These are phyloP conservation scores for Alternaria arborescens DNA, from an alignment of 2,329 filamentous ascomycete species.

Conservation along the genomic window DNA sequence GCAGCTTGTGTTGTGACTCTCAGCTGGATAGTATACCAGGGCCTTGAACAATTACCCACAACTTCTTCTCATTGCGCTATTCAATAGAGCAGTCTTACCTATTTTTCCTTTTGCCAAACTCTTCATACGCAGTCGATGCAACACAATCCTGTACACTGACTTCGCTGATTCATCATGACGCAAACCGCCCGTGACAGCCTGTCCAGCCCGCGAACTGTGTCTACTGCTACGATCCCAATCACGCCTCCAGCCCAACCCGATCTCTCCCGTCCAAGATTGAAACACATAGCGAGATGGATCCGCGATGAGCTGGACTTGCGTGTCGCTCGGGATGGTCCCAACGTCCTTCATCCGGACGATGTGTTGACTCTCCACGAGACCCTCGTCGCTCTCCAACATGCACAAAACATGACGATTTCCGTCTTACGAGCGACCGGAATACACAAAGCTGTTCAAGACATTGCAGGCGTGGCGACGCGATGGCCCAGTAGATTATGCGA, in stretches of 20 bases:
- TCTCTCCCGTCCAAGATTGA: constrained; percentile 45
- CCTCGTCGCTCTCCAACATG: constrained; percentile 38
- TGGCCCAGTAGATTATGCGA: constrained; percentile 58
- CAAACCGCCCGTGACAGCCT: not conserved
- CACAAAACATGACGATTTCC: constrained; percentile 39
- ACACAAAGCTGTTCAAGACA: constrained; percentile 55
- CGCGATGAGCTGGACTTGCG: constrained; percentile 58
- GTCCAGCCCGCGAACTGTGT: constrained; percentile 5
- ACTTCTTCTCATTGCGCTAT: not conserved
- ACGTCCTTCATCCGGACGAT: constrained; percentile 55
- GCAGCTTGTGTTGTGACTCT: not conserved
- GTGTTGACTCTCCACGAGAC: constrained; percentile 56
- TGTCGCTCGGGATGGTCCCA: constrained; percentile 56
- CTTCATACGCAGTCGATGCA: not conserved
- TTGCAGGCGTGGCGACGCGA: constrained; percentile 56
- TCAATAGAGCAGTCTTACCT: not conserved
- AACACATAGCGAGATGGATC: constrained; percentile 54
- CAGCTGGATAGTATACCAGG: not conserved
- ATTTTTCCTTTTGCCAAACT: not conserved
- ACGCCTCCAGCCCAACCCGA: constrained; percentile 20
- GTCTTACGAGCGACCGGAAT: constrained; percentile 56
- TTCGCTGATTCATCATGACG: not conserved
- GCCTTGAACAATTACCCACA: not conserved
- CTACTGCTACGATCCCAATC: constrained; percentile 3
- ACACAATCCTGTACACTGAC: not conserved